Conservation (phyloP, 1,139 yeast species). For the Yamadazyma spencermartinsiae region DNA sequence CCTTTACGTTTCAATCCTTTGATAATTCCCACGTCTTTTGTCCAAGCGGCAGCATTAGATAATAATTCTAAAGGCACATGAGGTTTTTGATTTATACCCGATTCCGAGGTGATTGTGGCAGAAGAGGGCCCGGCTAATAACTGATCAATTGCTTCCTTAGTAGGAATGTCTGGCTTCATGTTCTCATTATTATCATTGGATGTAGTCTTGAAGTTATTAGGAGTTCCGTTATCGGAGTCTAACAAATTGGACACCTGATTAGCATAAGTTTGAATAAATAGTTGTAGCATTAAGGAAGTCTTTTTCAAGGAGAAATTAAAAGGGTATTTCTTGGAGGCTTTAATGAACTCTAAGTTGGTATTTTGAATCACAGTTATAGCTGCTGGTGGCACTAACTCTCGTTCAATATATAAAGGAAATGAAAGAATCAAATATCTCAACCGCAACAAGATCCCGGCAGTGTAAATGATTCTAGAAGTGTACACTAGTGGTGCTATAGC, state of each 20-base stretch:
- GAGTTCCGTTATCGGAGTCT: slow-evolving; percentile 26
- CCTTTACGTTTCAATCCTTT: background rate
- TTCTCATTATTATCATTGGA: slow-evolving; percentile 3
- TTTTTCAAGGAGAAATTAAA: slow-evolving; percentile 54
- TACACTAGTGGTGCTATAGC: slow-evolving; percentile 63
- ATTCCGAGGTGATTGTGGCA: slow-evolving; percentile 14
- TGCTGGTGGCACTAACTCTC: slow-evolving; percentile 49
- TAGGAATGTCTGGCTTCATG: background rate
- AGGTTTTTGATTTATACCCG: slow-evolving; percentile 14
- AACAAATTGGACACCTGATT: slow-evolving; percentile 44
- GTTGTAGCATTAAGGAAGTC: slow-evolving; percentile 52
- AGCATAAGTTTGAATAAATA: slow-evolving; percentile 61
- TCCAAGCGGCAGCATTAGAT: slow-evolving; percentile 36
- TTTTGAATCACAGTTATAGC: slow-evolving; percentile 46
- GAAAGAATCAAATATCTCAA: slow-evolving; percentile 57
- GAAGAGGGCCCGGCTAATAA: background rate
- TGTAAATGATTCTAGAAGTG: slow-evolving; percentile 64
- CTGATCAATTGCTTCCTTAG: background rate
- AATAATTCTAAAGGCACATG: slow-evolving; percentile 35
- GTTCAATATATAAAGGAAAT: slow-evolving; percentile 51
- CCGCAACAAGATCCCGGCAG: slow-evolving; percentile 65
- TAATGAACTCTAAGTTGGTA: slow-evolving; percentile 41
- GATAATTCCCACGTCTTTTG: slow-evolving; percentile 7
- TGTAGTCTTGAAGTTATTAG: slow-evolving; percentile 22
- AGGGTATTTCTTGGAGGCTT: slow-evolving; percentile 38